These are phyloP conservation scores for Blumeriella jaapii DNA, from an alignment of 2,329 filamentous ascomycete species.

Conservation along the genomic window DNA sequence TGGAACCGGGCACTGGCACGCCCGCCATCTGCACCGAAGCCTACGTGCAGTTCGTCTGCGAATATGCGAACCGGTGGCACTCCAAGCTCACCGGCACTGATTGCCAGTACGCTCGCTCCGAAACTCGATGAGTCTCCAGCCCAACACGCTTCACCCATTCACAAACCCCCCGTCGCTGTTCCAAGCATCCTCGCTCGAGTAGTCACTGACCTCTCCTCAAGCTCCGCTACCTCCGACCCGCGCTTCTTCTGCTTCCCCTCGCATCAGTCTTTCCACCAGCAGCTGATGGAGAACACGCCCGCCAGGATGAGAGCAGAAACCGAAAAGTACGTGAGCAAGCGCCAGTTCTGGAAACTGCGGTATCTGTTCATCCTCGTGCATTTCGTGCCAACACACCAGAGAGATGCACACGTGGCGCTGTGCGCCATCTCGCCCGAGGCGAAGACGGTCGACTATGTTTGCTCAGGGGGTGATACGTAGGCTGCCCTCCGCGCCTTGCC, in stretches of 20 bases:
- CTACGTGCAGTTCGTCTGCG: conserved; percentile 11
- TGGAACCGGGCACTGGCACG: conserved; percentile 8
- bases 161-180: no score
- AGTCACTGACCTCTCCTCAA: no score
- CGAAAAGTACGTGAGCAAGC: neutral
- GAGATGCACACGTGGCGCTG: conserved; percentile 8
- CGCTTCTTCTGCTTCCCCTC: conserved; percentile 10
- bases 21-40: conserved; percentile 6
- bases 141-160: no score
- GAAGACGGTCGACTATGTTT: conserved; percentile 11
- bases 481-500: conserved; percentile 1
- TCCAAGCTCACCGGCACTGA: conserved; percentile 4
- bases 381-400: conserved; percentile 4
- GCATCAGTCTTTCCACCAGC: conserved; percentile 5
- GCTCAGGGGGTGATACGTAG: conserved; percentile 11
- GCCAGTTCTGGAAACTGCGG: conserved; percentile 12
- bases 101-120: no score
- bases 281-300: conserved; percentile 1
- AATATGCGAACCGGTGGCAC: conserved; percentile 13
- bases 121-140: no score
- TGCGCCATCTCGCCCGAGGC: conserved; percentile 11
- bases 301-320: conserved; percentile 3
- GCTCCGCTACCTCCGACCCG: conserved; percentile 5
- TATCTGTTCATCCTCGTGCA: conserved; percentile 11
- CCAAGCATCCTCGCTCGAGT: no score